These are phyloP conservation scores for Yamadazyma aaseri DNA, from an alignment of 1,139 yeast genomes.

Conservation along the genomic window DNA sequence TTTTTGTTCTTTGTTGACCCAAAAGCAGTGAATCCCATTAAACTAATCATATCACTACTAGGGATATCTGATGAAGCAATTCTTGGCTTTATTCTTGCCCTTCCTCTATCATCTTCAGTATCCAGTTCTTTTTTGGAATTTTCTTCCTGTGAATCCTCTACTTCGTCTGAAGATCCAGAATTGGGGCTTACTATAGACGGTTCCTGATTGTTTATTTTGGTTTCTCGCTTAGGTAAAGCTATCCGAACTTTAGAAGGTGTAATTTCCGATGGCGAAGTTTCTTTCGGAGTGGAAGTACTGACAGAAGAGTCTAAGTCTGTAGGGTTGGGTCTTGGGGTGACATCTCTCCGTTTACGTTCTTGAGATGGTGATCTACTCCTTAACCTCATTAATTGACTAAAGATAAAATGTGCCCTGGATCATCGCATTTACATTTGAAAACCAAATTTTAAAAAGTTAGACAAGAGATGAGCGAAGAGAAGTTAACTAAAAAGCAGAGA, in stretches of 20 bases:
- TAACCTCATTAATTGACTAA: constrained; percentile 1
- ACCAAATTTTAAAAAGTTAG: constrained; percentile 1
- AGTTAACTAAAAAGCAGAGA: constrained; percentile 71
- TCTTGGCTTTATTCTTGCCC: constrained; percentile 22
- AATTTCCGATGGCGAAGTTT: background rate
- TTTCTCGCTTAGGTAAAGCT: constrained; percentile 1
- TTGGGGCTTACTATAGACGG: background rate
- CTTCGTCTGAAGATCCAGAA: background rate
- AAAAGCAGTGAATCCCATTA: constrained; percentile 70
- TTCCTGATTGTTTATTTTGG: constrained; percentile 4
- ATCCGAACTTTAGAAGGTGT: background rate
- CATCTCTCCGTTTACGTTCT: constrained; percentile 11
- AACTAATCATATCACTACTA: constrained; percentile 24
- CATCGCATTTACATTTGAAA: too few species aligned
- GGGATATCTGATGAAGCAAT: constrained; percentile 13
- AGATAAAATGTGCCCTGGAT: background rate
- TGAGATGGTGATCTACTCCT: constrained; percentile 10
- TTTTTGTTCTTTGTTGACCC: constrained; percentile 40
- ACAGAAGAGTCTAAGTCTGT: background rate
- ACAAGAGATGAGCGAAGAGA: constrained; percentile 25
- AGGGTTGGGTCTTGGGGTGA: constrained; percentile 6
- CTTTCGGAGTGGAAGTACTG: background rate
- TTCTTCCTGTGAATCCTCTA: background rate
- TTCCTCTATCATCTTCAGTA: constrained; percentile 25
- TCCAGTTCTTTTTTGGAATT: too few species aligned